phyloP scores from a whole-genome alignment of 345 rosid genomes.

The Xanthoceras sorbifolium region DNA sequence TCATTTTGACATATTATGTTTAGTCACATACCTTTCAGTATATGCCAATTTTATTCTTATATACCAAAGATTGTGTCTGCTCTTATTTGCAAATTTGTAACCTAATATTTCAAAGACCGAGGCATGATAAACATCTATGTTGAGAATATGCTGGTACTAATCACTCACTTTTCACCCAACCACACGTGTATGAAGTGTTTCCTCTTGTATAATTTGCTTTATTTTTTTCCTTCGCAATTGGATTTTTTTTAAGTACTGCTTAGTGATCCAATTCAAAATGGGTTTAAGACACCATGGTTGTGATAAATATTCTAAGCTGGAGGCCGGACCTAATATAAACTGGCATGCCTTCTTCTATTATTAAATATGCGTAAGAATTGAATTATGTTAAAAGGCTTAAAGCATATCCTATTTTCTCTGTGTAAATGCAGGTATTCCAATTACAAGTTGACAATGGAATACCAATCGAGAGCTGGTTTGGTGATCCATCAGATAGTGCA shows the following conservation, averaged over 20 bases:
- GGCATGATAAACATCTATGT: not conserved
- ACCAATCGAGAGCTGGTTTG: slow-evolving; percentile 28
- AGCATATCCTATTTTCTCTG: not conserved
- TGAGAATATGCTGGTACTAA: not conserved
- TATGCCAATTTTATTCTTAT: not conserved
- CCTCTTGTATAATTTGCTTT: not conserved
- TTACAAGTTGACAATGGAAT: slow-evolving; percentile 26
- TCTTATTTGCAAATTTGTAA: not conserved
- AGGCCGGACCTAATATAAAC: not conserved
- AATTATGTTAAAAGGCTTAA: not conserved
- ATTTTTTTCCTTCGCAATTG: not conserved
- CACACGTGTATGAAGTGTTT: not conserved
- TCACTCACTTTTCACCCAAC: not conserved
- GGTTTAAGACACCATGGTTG: not conserved
- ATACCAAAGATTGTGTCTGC: not conserved
- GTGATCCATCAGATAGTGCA: slow-evolving; percentile 28
- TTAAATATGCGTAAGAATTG: not conserved
- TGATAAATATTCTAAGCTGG: not conserved
- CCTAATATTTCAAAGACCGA: not conserved
- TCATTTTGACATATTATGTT: not conserved
- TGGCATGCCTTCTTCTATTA: not conserved
- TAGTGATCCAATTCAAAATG: not conserved
- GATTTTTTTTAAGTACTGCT: not conserved
- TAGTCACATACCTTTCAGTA: not conserved
- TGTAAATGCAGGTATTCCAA: slow-evolving; percentile 23